A percentile compares a stretch with the other conserved stretches of the same genome.
Evolutionary conservation across 768 basidiomycete species (phyloP).

Genomic region (Rhizopogon vulgaris): DNA sequence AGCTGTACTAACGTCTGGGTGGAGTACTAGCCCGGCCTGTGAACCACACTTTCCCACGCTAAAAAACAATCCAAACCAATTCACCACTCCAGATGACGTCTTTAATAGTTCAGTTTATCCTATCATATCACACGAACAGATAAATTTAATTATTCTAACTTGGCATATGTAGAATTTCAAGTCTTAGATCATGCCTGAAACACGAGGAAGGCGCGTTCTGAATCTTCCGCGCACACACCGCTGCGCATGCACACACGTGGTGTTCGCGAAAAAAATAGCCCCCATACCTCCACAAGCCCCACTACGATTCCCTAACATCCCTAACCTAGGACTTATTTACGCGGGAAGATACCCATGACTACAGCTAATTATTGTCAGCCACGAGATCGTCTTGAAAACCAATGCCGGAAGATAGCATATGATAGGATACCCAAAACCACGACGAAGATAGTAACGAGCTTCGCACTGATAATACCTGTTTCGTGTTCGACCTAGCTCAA

Average conservation of each 20-base stretch:
- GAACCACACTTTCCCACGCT: constrained; percentile 23
- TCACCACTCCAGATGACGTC: background rate
- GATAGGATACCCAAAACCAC: constrained; percentile 34
- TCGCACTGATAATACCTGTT: constrained; percentile 53
- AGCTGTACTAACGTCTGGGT: background rate
- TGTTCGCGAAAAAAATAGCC: background rate
- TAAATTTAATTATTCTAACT: too few relatives aligned
- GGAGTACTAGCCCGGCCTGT: constrained; percentile 1
- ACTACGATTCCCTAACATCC: too few relatives aligned
- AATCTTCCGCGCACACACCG: too few relatives aligned
- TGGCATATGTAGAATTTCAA: too few relatives aligned
- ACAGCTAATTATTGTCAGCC: background rate
- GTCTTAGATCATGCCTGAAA: too few relatives aligned
- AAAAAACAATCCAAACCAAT: background rate
- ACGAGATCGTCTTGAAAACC: constrained; percentile 11
- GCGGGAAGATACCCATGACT: background rate
- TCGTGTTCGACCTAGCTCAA: constrained; percentile 63
- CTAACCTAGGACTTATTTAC: background rate
- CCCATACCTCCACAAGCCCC: too few relatives aligned
- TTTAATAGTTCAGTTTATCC: constrained; percentile 9
- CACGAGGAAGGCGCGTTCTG: too few relatives aligned
- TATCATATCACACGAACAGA: too few relatives aligned
- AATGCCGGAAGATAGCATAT: constrained; percentile 40
- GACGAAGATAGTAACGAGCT: constrained; percentile 34
- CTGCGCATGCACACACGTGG: background rate